Conservation (phyloP, 345 rosid species). For the Citrus maxima region DNA sequence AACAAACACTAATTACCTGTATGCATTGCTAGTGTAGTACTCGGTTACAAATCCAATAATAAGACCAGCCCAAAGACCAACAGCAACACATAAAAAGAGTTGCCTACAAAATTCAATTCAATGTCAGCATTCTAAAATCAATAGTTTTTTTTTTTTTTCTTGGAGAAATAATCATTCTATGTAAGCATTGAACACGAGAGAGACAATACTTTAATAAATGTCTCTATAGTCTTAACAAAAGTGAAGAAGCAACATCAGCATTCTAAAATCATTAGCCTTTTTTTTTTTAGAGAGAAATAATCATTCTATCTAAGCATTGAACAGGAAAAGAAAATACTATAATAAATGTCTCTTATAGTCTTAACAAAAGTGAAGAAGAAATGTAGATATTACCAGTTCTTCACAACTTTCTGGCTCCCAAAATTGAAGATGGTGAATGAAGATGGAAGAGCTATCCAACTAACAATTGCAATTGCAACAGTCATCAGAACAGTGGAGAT, state of each 20-base stretch:
- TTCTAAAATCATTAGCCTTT: neutral
- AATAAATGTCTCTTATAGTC: neutral
- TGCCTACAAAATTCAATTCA: slow-evolving; percentile 47
- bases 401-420: slow-evolving; percentile 63
- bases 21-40: slow-evolving; percentile 74
- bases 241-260: neutral
- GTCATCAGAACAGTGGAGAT: slow-evolving; percentile 74
- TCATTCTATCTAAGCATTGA: neutral
- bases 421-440: slow-evolving; percentile 74
- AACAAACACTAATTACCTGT: slow-evolving; percentile 34
- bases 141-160: neutral
- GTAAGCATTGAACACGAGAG: neutral
- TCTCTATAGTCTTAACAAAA: neutral
- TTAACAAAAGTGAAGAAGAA: neutral
- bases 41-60: slow-evolving; percentile 74
- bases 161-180: neutral
- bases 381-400: slow-evolving; percentile 51
- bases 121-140: neutral
- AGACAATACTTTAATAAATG: neutral
- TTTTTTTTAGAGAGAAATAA: neutral
- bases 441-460: slow-evolving; percentile 57
- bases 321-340: neutral
- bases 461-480: slow-evolving; percentile 54
- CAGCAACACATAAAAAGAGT: slow-evolving; percentile 66
- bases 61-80: slow-evolving; percentile 86